phyloP scores from a whole-genome alignment of 257 asterid species.

The Leptodermis oblonga region DNA sequence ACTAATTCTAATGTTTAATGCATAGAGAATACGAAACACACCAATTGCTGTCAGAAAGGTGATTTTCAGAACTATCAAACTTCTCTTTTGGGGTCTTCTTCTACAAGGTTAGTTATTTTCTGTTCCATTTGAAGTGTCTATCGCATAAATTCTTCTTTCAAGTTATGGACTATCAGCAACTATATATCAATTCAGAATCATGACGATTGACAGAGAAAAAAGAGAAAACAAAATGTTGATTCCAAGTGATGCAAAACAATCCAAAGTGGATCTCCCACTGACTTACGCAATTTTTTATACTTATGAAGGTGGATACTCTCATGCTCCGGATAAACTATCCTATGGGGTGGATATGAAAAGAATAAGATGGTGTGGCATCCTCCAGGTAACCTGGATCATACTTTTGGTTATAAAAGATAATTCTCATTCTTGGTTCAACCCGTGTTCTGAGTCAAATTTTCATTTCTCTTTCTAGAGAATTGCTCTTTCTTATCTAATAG shows the following conservation, averaged over 20 bases:
- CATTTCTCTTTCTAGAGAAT: slow-evolving; percentile 46
- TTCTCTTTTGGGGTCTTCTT: slow-evolving; percentile 76
- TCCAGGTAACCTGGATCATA: slow-evolving; percentile 48
- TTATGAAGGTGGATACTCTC: slow-evolving; percentile 71
- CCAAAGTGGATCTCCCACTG: not conserved
- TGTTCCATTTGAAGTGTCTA: not conserved
- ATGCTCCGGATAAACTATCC: slow-evolving; percentile 66
- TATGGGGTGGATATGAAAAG: slow-evolving; percentile 68
- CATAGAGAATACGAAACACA: slow-evolving; percentile 49
- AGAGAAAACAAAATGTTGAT: not conserved
- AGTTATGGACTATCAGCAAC: not conserved
- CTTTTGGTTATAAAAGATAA: slow-evolving; percentile 1
- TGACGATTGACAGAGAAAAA: not conserved
- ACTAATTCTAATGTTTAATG: slow-evolving; percentile 8
- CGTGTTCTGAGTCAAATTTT: not conserved
- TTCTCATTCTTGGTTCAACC: not conserved
- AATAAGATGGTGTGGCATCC: slow-evolving; percentile 80
- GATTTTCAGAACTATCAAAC: slow-evolving; percentile 61
- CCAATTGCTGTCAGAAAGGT: slow-evolving; percentile 46
- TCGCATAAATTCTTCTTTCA: not conserved
- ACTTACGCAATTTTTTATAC: slow-evolving; percentile 11
- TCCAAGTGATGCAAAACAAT: not conserved
- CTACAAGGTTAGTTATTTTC: slow-evolving; percentile 55
- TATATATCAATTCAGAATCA: not conserved
- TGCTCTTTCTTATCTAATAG: slow-evolving; percentile 68